Evolutionary conservation across 306 rosid genomes (phyloP).

Genomic region (Citrullus amarus): DNA sequence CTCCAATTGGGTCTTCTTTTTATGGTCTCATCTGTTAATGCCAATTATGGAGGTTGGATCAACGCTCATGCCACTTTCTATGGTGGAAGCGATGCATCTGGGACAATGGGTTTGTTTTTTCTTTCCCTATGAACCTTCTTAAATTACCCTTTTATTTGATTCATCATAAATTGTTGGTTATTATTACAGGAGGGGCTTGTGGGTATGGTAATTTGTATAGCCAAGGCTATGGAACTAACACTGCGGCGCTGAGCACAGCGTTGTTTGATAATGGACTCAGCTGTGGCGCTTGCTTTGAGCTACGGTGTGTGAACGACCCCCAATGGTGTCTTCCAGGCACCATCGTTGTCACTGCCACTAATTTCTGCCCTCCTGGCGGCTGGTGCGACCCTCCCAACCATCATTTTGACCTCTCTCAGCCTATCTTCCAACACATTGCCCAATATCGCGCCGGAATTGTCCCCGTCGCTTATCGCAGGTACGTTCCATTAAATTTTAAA

Average conservation of each 20-base stretch:
- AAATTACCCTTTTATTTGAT: neutral
- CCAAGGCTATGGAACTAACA: slow-evolving; percentile 48
- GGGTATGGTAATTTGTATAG: slow-evolving; percentile 58
- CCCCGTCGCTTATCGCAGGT: slow-evolving; percentile 51
- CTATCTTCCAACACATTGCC: slow-evolving; percentile 49
- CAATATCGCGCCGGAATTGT: slow-evolving; percentile 42
- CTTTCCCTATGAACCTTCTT: neutral
- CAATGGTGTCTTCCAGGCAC: slow-evolving; percentile 43
- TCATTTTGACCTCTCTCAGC: slow-evolving; percentile 60
- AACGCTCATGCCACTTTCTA: slow-evolving; percentile 64
- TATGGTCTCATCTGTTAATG: slow-evolving; percentile 16
- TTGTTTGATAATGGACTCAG: slow-evolving; percentile 45
- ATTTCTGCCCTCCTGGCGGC: slow-evolving; percentile 60
- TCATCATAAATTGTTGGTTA: neutral
- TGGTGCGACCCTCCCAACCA: slow-evolving; percentile 55
- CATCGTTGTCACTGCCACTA: slow-evolving; percentile 54
- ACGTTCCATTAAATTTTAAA: neutral
- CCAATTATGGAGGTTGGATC: slow-evolving; percentile 40
- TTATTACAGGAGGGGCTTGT: slow-evolving; percentile 45
- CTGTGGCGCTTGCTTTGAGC: slow-evolving; percentile 49
- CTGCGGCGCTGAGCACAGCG: slow-evolving; percentile 53
- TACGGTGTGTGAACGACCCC: slow-evolving; percentile 41
- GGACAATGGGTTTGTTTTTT: slow-evolving; percentile 43
- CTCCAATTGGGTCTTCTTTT: slow-evolving; percentile 16
- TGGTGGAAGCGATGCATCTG: slow-evolving; percentile 62